Base-by-base conservation (phyloP, 768 basidiomycete genomes). In the Peribolospora kevripleyi region DNA sequence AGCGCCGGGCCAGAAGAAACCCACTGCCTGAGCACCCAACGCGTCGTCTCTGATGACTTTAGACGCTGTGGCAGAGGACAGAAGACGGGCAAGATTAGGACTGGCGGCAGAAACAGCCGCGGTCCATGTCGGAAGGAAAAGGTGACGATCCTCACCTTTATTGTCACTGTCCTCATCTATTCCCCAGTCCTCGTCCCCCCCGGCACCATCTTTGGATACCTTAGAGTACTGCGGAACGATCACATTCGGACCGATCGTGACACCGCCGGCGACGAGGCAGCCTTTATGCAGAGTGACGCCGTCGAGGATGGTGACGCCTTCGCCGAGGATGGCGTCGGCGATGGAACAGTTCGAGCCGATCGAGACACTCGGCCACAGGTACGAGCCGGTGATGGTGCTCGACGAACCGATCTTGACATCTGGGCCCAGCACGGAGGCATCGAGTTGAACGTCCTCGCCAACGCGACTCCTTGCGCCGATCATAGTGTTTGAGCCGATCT, bases 381-480 rank as follows among this genome's bases (percentile, higher is more conserved):
- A 68, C 0, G 69, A 68, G 25, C 65, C 57, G 40, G 72, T 71
- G 55, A 98, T 75, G 56, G 76, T 69, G 25, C 78, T 76, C 7
- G 77, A 74, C 4, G 77, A 68, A 8, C 85, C 85, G 58, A 98
- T 77, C 52, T 69, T 69, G 62, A 83, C 85, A 56, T 77, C 72
- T 46, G 73, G 72, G 7, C 88, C 88, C 55, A 95, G 75, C 46
- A 87, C 83, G 5, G 85, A 87, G 3, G 77, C 71, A 6, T 67
- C 66, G 55, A 95, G 71, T 55, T 75, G 71, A 3, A 77, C 79
- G 60, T 79, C 74, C 52, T 83, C 81, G 48, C 70, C 70, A 42
- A 93, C 72, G 43, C 72, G 74, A 25, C 80, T 77, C 10, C 73
- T 74, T 7, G 84, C 74, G n/a, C 88, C 93, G 57, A 98, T 80